A percentile compares a stretch with the other conserved stretches of the same genome.
Evolutionary conservation across 345 rosid species (phyloP).

Genomic region (Salix exigua): DNA sequence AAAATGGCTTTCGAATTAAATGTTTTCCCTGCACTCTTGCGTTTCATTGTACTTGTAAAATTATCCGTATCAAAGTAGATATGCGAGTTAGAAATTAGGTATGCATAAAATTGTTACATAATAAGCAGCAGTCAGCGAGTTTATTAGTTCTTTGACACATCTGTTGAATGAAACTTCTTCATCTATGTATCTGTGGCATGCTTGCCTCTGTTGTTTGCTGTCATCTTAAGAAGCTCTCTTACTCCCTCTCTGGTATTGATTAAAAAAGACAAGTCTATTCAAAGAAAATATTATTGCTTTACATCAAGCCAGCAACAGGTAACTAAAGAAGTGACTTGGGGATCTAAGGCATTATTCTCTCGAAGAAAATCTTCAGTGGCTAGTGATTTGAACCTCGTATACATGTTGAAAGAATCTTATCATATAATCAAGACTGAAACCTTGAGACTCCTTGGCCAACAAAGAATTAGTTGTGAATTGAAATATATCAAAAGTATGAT

Average conservation of each 20-base stretch:
- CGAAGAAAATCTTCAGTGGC: neutral
- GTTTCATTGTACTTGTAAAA: neutral
- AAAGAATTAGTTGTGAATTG: neutral
- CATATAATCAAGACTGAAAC: neutral
- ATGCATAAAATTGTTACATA: neutral
- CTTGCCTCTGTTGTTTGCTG: neutral
- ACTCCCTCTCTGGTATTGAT: neutral
- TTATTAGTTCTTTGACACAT: neutral
- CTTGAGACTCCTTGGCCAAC: neutral
- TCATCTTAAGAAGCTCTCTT: neutral
- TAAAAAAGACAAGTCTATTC: constrained; percentile 5
- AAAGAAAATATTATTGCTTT: constrained; percentile 38
- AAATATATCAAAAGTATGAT: too few relatives aligned
- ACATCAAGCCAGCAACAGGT: constrained; percentile 28
- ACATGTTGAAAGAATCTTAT: neutral
- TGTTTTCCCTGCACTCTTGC: neutral
- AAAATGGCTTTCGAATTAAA: neutral
- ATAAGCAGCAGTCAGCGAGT: neutral
- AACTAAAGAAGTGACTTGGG: constrained; percentile 28
- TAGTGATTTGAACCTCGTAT: neutral
- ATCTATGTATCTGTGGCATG: neutral
- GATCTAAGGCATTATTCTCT: constrained; percentile 25
- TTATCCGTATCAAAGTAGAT: neutral
- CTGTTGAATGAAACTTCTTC: neutral
- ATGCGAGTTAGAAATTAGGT: neutral